Conservation (phyloP, 345 rosid genomes). For the Barbarea vulgaris region DNA sequence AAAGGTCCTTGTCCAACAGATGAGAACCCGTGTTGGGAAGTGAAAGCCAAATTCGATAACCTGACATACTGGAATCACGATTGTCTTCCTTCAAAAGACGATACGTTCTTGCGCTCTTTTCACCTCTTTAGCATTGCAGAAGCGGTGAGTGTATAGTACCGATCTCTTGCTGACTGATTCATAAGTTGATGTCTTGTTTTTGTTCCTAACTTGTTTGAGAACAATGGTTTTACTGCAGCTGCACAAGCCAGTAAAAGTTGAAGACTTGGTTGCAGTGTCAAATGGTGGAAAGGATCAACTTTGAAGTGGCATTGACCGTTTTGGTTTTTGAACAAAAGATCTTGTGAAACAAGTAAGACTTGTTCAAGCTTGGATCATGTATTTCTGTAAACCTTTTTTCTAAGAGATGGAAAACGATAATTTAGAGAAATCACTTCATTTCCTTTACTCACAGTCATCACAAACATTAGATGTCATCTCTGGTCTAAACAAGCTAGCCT, state of each 20-base stretch:
- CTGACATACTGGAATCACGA: constrained; percentile 92
- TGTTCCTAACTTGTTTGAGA: background rate
- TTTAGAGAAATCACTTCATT: background rate
- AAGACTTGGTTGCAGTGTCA: constrained; percentile 57
- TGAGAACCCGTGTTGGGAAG: constrained; percentile 61
- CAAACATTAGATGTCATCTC: background rate
- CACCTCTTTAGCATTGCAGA: constrained; percentile 78
- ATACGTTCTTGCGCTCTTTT: constrained; percentile 67
- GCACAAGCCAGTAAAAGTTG: constrained; percentile 66
- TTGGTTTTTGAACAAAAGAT: background rate
- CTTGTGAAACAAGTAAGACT: constrained; percentile 8
- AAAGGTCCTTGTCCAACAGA: constrained; percentile 51
- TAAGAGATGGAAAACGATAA: background rate
- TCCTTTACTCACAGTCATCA: background rate
- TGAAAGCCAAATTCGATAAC: constrained; percentile 68
- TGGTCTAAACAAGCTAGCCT: background rate
- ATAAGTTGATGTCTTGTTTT: background rate
- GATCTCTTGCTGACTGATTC: background rate
- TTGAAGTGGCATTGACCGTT: constrained; percentile 1
- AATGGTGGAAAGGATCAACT: background rate
- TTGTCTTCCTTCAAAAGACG: constrained; percentile 72
- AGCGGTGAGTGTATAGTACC: constrained; percentile 53
- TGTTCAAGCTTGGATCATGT: background rate
- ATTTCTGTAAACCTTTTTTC: background rate
- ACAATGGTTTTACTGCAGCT: constrained; percentile 51